A percentile compares a stretch with the other conserved stretches of the same genome.
phyloP scores from a whole-genome alignment of 257 asterid species.

The Rubia yunnanensis region DNA sequence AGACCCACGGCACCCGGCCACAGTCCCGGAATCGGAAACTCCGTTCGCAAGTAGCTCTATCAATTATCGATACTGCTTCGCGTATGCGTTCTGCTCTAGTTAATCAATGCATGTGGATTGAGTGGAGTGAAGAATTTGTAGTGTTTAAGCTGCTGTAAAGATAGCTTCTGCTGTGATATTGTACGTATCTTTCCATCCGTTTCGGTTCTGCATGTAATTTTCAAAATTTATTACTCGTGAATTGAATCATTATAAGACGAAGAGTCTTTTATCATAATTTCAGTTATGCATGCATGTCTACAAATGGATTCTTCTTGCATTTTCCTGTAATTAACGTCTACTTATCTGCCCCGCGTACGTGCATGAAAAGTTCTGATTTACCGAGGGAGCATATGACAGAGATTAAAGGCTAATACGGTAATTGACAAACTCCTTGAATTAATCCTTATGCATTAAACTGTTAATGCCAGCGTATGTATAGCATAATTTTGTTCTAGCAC shows the following conservation, averaged over 20 bases:
- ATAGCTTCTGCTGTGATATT: no score
- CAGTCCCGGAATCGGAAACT: constrained; percentile 61
- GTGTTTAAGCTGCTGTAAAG: neutral
- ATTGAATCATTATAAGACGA: neutral
- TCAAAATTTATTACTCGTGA: neutral
- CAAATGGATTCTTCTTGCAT: neutral
- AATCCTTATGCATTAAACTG: no score
- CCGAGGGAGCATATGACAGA: no score
- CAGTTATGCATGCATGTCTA: neutral
- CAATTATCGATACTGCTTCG: no score
- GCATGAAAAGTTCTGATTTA: no score
- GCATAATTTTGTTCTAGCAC: no score
- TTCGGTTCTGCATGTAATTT: neutral
- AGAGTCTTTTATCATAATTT: neutral
- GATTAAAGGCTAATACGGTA: no score
- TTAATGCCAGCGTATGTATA: no score
- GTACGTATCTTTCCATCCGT: neutral
- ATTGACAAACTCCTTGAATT: no score
- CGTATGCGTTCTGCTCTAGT: neutral
- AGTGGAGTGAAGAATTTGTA: no score
- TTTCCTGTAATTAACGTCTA: neutral
- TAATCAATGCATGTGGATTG: neutral
- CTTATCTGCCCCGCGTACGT: no score
- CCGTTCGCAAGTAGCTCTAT: constrained; percentile 10
- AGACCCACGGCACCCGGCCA: constrained; percentile 56